Percentiles rank a stretch among this genome's conserved stretches.
These are phyloP conservation scores for Protomyces inundatus DNA, from an alignment of 1,139 yeast species.

Conservation along the genomic window DNA sequence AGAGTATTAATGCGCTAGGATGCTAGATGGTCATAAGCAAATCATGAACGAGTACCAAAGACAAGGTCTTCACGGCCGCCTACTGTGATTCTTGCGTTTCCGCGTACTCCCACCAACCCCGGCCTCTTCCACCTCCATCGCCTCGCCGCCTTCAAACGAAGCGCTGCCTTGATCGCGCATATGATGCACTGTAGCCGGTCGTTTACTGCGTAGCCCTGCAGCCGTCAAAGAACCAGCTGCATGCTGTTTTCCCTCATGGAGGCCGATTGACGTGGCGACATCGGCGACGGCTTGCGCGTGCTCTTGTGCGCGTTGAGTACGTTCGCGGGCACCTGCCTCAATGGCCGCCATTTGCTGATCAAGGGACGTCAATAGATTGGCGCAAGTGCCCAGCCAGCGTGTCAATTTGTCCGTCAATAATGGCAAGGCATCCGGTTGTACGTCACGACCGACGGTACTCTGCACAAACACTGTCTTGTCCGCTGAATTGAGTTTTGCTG, in stretches of 20 bases:
- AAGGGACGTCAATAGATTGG: neutral
- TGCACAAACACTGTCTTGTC: slow-evolving; percentile 4
- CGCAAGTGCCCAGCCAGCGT: neutral
- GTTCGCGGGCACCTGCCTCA: neutral
- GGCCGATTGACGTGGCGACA: neutral
- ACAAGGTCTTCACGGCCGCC: neutral
- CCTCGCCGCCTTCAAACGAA: neutral
- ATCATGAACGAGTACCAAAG: too few relatives aligned
- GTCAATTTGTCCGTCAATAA: neutral
- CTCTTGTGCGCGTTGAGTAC: neutral
- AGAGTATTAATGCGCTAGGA: too few relatives aligned
- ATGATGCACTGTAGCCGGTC: too few relatives aligned
- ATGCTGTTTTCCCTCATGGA: too few relatives aligned
- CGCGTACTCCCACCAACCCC: neutral
- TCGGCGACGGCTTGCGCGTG: neutral
- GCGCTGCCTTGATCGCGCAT: too few relatives aligned
- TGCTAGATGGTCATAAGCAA: too few relatives aligned
- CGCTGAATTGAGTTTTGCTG: slow-evolving; percentile 8
- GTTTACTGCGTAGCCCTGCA: too few relatives aligned
- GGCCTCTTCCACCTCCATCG: neutral
- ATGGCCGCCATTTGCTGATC: neutral
- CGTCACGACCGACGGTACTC: slow-evolving; percentile 8
- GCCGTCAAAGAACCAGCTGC: too few relatives aligned
- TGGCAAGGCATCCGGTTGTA: neutral
- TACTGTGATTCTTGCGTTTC: neutral